A percentile compares a stretch with the other conserved stretches of the same genome.
Conservation (phyloP, 305 asterid genomes). For the Euphrasia arctica region DNA sequence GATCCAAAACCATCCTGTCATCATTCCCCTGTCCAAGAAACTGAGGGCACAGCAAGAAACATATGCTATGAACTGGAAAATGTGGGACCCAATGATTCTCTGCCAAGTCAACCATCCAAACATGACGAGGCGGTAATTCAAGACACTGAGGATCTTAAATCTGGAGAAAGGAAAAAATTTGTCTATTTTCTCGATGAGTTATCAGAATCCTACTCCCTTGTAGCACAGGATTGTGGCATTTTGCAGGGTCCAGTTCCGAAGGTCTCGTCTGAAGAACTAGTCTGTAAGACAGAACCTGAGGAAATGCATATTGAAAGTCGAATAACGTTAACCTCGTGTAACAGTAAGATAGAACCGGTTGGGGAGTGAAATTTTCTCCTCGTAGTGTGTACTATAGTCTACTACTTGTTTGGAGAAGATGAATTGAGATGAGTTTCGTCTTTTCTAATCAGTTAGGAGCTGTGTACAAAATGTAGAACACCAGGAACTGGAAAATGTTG, state of each 20-base stretch:
- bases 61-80: constrained; percentile 4
- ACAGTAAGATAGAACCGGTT: constrained; percentile 1
- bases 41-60: constrained; percentile 1
- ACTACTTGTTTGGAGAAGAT: too few species aligned
- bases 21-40: constrained; percentile 17
- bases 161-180: constrained; percentile 27
- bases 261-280: constrained; percentile 23
- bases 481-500: background rate
- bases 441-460: background rate
- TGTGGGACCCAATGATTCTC: constrained; percentile 10
- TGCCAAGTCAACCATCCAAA: constrained; percentile 14
- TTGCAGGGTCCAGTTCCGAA: constrained; percentile 22
- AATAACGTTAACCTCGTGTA: constrained; percentile 23
- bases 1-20: constrained; percentile 4
- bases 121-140: constrained; percentile 29
- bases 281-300: constrained; percentile 26
- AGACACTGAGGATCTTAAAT: constrained; percentile 17
- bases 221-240: constrained; percentile 24
- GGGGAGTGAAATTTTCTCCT: constrained; percentile 4
- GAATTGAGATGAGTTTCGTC: too few species aligned
- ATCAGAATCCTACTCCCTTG: constrained; percentile 13
- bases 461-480: background rate
- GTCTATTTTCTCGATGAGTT: constrained; percentile 24
- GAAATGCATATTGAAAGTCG: constrained; percentile 22
- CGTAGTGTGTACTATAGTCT: too few species aligned